Percentiles rank a stretch among this genome's conserved stretches.
phyloP scores from a whole-genome alignment of 305 asterid species.

The Andrographis paniculata region DNA sequence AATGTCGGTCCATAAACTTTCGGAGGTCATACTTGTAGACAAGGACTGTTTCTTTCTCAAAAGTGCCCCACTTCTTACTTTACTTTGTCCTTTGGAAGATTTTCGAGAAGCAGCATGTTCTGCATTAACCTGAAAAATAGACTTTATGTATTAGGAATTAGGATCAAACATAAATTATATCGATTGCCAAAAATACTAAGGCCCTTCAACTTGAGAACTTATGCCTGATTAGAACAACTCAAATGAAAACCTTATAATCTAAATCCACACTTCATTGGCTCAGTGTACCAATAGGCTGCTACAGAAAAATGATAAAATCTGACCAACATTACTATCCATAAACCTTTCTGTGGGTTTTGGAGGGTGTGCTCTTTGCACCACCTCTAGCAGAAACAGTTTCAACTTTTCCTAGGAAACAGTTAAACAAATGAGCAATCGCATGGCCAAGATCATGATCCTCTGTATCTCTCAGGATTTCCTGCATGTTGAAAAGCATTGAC shows the following conservation, averaged over 20 bases:
- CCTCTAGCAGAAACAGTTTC: slow-evolving; percentile 39
- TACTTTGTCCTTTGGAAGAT: slow-evolving; percentile 51
- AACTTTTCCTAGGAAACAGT: slow-evolving; percentile 70
- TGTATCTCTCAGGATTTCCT: slow-evolving; percentile 76
- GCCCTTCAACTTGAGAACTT: no score
- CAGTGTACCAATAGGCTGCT: no score
- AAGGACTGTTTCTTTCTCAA: slow-evolving; percentile 49
- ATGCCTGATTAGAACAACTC: not conserved
- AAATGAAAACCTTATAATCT: no score
- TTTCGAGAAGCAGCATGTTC: slow-evolving; percentile 47
- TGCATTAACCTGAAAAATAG: slow-evolving; percentile 44
- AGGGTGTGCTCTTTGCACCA: slow-evolving; percentile 30
- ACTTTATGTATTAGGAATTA: slow-evolving; percentile 3
- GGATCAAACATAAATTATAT: slow-evolving; percentile 12
- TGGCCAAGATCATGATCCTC: slow-evolving; percentile 83
- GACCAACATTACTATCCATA: not conserved
- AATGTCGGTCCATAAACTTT: slow-evolving; percentile 81
- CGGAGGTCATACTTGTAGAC: slow-evolving; percentile 48
- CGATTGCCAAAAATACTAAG: no score
- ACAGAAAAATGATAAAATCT: not conserved
- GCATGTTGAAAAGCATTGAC: slow-evolving; percentile 21
- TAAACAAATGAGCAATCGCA: slow-evolving; percentile 73
- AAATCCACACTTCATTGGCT: no score
- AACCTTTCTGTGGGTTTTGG: slow-evolving; percentile 74
- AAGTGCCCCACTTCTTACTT: slow-evolving; percentile 36